A percentile compares a stretch with the other conserved stretches of the same genome.
phyloP scores from a whole-genome alignment of 192 early-diverging fungal genomes.

The Allomyces arbusculus region DNA sequence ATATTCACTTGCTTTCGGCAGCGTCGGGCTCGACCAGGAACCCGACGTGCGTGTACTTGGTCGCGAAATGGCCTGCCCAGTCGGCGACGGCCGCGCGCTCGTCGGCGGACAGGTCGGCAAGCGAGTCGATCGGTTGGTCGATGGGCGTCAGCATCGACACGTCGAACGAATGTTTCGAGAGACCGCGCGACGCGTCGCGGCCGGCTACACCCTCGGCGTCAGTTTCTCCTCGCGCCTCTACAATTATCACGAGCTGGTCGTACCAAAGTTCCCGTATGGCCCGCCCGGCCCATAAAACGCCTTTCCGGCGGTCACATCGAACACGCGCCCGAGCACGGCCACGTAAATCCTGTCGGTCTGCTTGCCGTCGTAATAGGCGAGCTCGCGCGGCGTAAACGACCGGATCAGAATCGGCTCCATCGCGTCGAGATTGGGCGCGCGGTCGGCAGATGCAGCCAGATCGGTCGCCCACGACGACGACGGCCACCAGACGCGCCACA shows the following conservation, averaged over 20 bases:
- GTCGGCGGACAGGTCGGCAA: slow-evolving; percentile 51
- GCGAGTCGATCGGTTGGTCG: slow-evolving; percentile 52
- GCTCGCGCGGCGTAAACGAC: slow-evolving; percentile 58
- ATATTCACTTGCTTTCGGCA: no score
- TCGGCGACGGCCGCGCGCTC: slow-evolving; percentile 54
- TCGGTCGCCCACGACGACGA: no score
- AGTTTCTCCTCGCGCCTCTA: not conserved
- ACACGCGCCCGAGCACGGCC: slow-evolving; percentile 67
- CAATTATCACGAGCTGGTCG: no score
- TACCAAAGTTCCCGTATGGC: slow-evolving; percentile 1
- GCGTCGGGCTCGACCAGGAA: slow-evolving; percentile 26
- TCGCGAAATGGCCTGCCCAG: slow-evolving; percentile 59
- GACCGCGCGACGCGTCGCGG: slow-evolving; percentile 80
- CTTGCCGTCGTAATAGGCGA: slow-evolving; percentile 50
- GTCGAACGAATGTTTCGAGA: slow-evolving; percentile 77
- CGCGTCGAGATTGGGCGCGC: slow-evolving; percentile 10
- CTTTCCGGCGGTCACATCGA: slow-evolving; percentile 63
- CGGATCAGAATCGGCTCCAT: slow-evolving; percentile 40
- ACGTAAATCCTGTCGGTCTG: slow-evolving; percentile 46
- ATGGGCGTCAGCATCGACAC: slow-evolving; percentile 41
- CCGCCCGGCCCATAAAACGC: slow-evolving; percentile 80
- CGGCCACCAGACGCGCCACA: no score
- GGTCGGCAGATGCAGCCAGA: no score
- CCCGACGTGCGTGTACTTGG: slow-evolving; percentile 58
- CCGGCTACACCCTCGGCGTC: slow-evolving; percentile 37